A percentile compares a stretch with the other conserved stretches of the same genome.
Evolutionary conservation across 176 grass and related monocot genomes (phyloP).

Genomic region (Lolium perenne): DNA sequence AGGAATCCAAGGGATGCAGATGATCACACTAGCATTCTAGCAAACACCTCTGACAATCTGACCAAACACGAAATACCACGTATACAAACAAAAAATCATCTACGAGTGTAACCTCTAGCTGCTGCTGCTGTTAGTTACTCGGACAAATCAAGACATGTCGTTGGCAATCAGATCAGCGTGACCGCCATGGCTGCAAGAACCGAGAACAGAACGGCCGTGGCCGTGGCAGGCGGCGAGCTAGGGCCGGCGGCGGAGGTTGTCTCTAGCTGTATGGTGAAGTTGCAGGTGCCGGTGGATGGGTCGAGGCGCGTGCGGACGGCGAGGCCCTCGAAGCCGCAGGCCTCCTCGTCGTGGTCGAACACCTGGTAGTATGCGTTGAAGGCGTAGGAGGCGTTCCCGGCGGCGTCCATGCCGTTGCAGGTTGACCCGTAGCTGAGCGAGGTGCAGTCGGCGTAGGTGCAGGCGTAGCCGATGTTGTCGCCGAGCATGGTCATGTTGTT

Average conservation of each 20-base stretch:
- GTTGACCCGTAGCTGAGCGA: conserved; percentile 66
- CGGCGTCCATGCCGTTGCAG: conserved; percentile 78
- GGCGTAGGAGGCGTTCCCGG: conserved; percentile 79
- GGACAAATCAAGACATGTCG: not conserved
- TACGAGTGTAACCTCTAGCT: not conserved
- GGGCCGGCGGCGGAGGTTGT: not conserved
- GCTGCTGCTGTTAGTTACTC: not conserved
- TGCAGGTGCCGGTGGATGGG: conserved; percentile 69
- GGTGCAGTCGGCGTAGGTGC: conserved; percentile 73
- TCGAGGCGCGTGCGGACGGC: conserved; percentile 64
- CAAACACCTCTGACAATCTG: not conserved
- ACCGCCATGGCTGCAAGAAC: not conserved
- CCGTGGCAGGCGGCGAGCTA: not conserved
- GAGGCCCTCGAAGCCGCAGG: conserved; percentile 71
- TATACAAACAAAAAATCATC: not conserved
- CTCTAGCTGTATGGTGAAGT: conserved; percentile 72
- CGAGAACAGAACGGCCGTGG: not conserved
- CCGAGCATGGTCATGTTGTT: conserved; percentile 34
- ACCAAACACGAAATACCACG: not conserved
- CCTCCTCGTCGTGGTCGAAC: conserved; percentile 57
- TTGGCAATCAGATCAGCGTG: not conserved
- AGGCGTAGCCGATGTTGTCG: conserved; percentile 67
- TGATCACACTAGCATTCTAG: not conserved
- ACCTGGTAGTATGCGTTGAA: conserved; percentile 93
- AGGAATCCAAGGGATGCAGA: not conserved